Conservation (phyloP, 2,329 filamentous ascomycete species). For the Botrytis elliptica region DNA sequence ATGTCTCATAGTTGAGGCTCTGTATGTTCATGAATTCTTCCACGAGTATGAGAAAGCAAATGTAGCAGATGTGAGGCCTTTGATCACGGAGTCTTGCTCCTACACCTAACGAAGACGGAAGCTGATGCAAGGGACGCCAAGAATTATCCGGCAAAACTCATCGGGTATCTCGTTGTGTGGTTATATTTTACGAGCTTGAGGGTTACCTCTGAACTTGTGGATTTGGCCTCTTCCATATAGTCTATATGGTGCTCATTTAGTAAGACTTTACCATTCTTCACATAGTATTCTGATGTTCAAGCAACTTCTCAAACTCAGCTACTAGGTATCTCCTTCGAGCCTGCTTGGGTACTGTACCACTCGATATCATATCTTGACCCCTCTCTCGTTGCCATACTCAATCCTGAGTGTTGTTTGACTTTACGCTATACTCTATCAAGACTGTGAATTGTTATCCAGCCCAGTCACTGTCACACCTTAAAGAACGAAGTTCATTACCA, state of each 20-base stretch:
- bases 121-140: not conserved
- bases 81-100: not conserved
- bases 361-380: too few species aligned
- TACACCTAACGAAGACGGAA: not conserved
- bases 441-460: too few species aligned
- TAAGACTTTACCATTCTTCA: not conserved
- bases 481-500: too few species aligned
- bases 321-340: too few species aligned
- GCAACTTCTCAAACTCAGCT: too few species aligned
- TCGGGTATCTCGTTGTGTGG: too few species aligned
- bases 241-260: not conserved
- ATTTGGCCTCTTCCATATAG: not conserved
- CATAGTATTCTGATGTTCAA: not conserved
- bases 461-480: too few species aligned
- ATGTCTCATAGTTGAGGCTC: not conserved
- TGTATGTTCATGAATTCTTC: not conserved
- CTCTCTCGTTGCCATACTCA: too few species aligned
- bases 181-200: not conserved
- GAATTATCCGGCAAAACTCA: not conserved
- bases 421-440: too few species aligned
- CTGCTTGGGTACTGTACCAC: too few species aligned
- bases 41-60: not conserved
- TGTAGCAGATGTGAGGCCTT: not conserved
- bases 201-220: accelerated
- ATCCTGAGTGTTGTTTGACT: too few species aligned